Conservation (phyloP, 108 stramenopile species). For the Fragilariopsis cylindrus region DNA sequence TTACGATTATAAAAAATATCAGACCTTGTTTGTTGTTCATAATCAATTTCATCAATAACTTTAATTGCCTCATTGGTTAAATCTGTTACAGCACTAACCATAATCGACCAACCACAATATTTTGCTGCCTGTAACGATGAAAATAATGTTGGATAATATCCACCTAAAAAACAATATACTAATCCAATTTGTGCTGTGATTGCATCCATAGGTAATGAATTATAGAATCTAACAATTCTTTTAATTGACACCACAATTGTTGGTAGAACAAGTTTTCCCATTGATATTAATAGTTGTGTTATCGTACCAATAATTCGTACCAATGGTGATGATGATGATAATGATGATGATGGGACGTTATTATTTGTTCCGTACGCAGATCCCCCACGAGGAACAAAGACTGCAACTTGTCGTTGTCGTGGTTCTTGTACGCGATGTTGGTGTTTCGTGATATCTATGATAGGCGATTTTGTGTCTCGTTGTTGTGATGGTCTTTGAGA, state of each 20-base stretch:
- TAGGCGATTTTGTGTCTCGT: no score
- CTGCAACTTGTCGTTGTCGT: no score
- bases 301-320: conserved; percentile 19
- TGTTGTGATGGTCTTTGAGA: no score
- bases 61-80: conserved; percentile 37
- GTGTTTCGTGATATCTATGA: no score
- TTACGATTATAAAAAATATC: not conserved
- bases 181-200: conserved; percentile 43
- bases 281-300: conserved; percentile 15
- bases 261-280: conserved; percentile 32
- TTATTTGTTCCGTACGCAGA: no score
- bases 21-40: not conserved
- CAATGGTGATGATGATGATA: not conserved
- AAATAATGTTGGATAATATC: conserved; percentile 52
- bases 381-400: no score
- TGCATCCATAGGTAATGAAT: conserved; percentile 32
- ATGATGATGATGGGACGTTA: no score
- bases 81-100: conserved; percentile 27
- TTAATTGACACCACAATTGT: conserved; percentile 11
- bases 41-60: conserved; percentile 33
- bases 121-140: conserved; percentile 34
- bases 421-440: no score
- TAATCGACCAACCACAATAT: conserved; percentile 39
- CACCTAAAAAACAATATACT: conserved; percentile 53
- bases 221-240: conserved; percentile 26